Conservation (phyloP, 306 rosid species). For the Inga laurina region DNA sequence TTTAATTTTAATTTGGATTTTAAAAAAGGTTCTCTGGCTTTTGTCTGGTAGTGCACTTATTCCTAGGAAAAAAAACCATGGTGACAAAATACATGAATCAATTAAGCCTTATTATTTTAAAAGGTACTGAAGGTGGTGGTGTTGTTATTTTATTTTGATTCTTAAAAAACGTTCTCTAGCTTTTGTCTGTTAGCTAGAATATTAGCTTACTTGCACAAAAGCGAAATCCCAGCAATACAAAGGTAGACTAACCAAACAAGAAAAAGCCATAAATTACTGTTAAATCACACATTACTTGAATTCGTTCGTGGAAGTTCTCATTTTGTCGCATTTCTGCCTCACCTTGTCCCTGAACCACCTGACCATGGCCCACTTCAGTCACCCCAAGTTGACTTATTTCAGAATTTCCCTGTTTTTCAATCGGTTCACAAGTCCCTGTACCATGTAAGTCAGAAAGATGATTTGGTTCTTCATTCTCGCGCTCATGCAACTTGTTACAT, state of each 20-base stretch:
- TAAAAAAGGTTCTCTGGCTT: background rate
- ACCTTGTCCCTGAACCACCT: background rate
- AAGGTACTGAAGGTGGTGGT: background rate
- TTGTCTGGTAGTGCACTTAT: background rate
- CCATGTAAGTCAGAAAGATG: slow-evolving; percentile 10
- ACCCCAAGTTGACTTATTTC: background rate
- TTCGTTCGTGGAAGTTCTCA: background rate
- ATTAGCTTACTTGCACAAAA: background rate
- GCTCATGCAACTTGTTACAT: background rate
- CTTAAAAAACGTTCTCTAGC: background rate
- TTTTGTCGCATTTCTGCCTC: background rate
- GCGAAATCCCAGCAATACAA: background rate
- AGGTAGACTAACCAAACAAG: background rate
- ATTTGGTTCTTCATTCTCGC: background rate
- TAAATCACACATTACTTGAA: slow-evolving; percentile 30
- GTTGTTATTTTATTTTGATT: too few species aligned
- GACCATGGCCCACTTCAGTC: background rate
- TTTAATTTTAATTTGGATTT: too few species aligned
- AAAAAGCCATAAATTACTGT: background rate
- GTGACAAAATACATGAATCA: background rate
- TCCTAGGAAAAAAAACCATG: background rate
- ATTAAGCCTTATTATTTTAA: background rate
- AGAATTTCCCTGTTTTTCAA: slow-evolving; percentile 12
- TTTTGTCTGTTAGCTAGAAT: background rate
- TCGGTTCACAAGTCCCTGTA: background rate